phyloP scores from a whole-genome alignment of 2,329 filamentous ascomycete genomes.

The Fusarium dimerum region DNA sequence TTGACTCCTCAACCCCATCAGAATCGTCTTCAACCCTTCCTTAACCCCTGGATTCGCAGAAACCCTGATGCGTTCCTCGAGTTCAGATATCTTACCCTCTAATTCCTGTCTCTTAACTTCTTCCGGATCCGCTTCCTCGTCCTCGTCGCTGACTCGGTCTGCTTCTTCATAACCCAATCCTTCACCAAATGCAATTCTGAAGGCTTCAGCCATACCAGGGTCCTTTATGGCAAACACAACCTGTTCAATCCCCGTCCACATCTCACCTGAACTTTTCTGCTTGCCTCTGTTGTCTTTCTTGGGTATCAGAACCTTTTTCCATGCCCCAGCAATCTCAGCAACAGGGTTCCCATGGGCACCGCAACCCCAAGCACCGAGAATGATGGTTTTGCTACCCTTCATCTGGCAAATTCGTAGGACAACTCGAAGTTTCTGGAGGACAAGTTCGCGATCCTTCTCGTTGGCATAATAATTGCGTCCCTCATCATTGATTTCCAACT shows the following conservation, averaged over 20 bases:
- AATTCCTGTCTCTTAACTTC: constrained; percentile 11
- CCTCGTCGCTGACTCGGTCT: not conserved
- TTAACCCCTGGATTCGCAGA: constrained; percentile 11
- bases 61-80: constrained; percentile 15
- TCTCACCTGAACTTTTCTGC: constrained; percentile 15
- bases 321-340: constrained; percentile 56
- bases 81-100: constrained; percentile 14
- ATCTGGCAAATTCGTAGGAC: constrained; percentile 54
- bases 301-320: constrained; percentile 38
- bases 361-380: constrained; percentile 66
- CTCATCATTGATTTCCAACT: constrained; percentile 41
- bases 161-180: constrained; percentile 8
- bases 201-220: constrained; percentile 50
- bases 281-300: constrained; percentile 16
- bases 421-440: constrained; percentile 55
- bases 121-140: not conserved
- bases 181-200: constrained; percentile 49
- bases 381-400: constrained; percentile 48
- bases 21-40: constrained; percentile 9
- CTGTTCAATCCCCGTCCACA: constrained; percentile 35
- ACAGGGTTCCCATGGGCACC: constrained; percentile 65
- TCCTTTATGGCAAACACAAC: constrained; percentile 62
- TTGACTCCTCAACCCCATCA: constrained; percentile 13
- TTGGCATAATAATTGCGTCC: constrained; percentile 40
- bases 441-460: constrained; percentile 51